Percentiles rank a stretch among this genome's conserved stretches.
phyloP scores from a whole-genome alignment of 2,329 filamentous ascomycete genomes.

The Thielaviopsis populi region DNA sequence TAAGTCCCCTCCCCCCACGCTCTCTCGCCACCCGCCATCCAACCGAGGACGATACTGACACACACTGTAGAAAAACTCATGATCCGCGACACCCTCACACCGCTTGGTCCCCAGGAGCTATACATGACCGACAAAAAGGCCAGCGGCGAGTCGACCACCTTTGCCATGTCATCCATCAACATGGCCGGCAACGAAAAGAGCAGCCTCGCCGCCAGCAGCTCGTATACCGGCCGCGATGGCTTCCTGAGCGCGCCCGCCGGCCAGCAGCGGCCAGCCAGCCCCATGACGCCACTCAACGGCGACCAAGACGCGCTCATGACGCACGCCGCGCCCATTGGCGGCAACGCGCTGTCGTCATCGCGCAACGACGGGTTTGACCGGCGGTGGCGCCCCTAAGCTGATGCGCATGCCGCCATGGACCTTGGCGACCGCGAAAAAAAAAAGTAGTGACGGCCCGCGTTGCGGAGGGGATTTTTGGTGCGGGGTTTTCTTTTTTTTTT shows the following conservation, averaged over 20 bases:
- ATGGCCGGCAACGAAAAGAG: conserved; percentile 19
- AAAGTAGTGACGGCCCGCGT: background rate
- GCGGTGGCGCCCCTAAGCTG: background rate
- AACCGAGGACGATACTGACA: conserved; percentile 21
- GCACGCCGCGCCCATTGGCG: conserved; percentile 25
- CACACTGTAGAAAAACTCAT: conserved; percentile 44
- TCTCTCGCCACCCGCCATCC: background rate
- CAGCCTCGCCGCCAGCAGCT: background rate
- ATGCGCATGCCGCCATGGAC: background rate
- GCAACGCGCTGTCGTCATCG: background rate
- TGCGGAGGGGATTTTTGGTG: background rate
- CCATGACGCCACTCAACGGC: conserved; percentile 13
- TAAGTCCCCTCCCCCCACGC: conserved; percentile 33
- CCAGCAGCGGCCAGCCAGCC: conserved; percentile 20
- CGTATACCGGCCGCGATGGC: conserved; percentile 6
- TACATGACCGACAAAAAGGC: conserved; percentile 20
- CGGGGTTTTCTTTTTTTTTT: background rate
- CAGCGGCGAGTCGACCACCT: conserved; percentile 27
- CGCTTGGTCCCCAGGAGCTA: conserved; percentile 52
- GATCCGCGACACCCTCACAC: conserved; percentile 62
- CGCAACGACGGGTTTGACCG: background rate
- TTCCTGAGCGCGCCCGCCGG: background rate
- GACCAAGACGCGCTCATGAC: conserved; percentile 25
- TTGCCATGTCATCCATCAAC: conserved; percentile 29
- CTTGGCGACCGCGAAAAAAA: background rate